A percentile compares a stretch with the other conserved stretches of the same genome.
Evolutionary conservation across 176 grass and related monocot species (phyloP).

Genomic region (Microstegium vimineum): DNA sequence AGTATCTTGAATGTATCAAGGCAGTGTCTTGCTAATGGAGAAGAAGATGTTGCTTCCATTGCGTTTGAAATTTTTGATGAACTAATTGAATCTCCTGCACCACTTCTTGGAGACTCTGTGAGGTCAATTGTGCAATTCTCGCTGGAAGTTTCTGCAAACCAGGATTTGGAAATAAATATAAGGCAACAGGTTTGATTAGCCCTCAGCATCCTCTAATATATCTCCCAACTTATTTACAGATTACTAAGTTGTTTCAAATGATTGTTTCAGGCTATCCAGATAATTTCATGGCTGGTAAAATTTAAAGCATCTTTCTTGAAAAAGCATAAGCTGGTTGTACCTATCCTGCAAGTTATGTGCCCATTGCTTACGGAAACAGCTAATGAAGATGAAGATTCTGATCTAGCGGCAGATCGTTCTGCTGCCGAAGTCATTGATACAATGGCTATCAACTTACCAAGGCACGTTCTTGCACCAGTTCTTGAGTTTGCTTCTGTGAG

Average conservation of each 20-base stretch:
- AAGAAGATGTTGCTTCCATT: constrained; percentile 95
- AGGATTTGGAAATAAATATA: constrained; percentile 91
- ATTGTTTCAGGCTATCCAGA: constrained; percentile 85
- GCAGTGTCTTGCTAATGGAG: constrained; percentile 89
- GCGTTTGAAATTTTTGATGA: constrained; percentile 99
- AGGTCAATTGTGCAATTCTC: constrained; percentile 95
- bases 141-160: constrained; percentile 92
- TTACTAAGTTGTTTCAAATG: constrained; percentile 7
- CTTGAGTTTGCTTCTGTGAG: constrained; percentile 86
- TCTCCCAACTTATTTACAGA: constrained; percentile 18
- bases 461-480: constrained; percentile 70
- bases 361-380: constrained; percentile 92
- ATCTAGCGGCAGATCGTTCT: constrained; percentile 90
- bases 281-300: constrained; percentile 99
- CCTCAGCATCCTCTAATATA: constrained; percentile 18
- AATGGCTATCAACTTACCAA: constrained; percentile 96
- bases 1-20: constrained; percentile 93
- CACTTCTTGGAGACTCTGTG: constrained; percentile 88
- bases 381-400: constrained; percentile 80
- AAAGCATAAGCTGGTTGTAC: constrained; percentile 82
- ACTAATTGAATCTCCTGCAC: constrained; percentile 90
- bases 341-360: constrained; percentile 97
- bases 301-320: constrained; percentile 92
- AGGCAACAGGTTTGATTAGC: constrained; percentile 71
- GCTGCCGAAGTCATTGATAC: constrained; percentile 99